A percentile compares a stretch with the other conserved stretches of the same genome.
Evolutionary conservation across 441 rosid species (phyloP).

Genomic region (Kokia cookei): DNA sequence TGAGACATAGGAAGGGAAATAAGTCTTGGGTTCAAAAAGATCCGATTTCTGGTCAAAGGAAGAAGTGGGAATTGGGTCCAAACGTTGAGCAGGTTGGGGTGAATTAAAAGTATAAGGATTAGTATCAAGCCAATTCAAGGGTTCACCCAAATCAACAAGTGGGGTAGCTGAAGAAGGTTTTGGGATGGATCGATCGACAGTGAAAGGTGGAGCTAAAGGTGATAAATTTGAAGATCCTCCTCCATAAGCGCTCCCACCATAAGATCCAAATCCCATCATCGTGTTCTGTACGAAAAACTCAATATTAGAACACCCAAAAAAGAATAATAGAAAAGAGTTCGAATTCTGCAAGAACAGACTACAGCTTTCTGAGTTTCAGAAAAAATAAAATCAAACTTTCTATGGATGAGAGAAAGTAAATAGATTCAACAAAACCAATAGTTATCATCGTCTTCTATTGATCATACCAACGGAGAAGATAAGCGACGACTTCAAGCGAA

Average conservation of each 20-base stretch:
- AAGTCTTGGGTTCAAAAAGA: slow-evolving; percentile 28
- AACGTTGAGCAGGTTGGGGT: slow-evolving; percentile 11
- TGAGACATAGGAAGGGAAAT: slow-evolving; percentile 30
- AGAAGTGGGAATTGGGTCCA: slow-evolving; percentile 17
- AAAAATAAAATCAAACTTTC: neutral
- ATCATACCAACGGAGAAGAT: neutral
- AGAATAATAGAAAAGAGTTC: neutral
- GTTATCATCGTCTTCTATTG: neutral
- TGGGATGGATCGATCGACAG: slow-evolving; percentile 32
- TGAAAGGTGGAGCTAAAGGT: slow-evolving; percentile 58
- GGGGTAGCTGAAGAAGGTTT: slow-evolving; percentile 21
- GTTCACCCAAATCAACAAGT: slow-evolving; percentile 34
- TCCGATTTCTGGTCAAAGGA: slow-evolving; percentile 14
- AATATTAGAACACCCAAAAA: neutral
- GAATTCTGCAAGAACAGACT: neutral
- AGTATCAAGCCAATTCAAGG: slow-evolving; percentile 9
- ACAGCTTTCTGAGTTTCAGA: neutral
- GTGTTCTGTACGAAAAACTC: neutral
- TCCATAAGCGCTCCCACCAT: slow-evolving; percentile 17
- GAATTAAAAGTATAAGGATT: slow-evolving; percentile 7
- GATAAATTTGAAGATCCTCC: slow-evolving; percentile 55
- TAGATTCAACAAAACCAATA: neutral
- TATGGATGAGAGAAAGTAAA: neutral
- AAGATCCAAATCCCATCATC: slow-evolving; percentile 40
- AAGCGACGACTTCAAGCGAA: neutral